Percentiles rank a stretch among this genome's conserved stretches.
phyloP scores from a whole-genome alignment of 345 rosid genomes.

The Sisymbrium altissimum region DNA sequence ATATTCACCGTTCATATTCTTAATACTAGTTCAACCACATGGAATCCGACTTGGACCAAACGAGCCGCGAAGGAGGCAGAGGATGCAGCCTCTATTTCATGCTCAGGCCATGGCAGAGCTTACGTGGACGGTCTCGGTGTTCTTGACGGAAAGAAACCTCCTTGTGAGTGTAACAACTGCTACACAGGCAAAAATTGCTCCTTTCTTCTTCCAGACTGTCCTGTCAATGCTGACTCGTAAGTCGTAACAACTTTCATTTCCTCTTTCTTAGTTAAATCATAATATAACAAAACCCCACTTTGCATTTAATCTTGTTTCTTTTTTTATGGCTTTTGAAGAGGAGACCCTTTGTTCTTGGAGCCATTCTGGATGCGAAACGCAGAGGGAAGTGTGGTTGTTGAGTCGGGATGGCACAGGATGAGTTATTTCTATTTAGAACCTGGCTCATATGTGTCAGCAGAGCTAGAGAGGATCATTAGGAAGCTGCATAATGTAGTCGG shows the following conservation, averaged over 20 bases:
- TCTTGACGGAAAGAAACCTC: slow-evolving; percentile 29
- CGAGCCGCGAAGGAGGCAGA: slow-evolving; percentile 61
- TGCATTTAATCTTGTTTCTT: neutral
- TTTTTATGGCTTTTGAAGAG: slow-evolving; percentile 4
- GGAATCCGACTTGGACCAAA: slow-evolving; percentile 51
- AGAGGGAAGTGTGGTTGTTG: slow-evolving; percentile 7
- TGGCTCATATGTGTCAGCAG: neutral
- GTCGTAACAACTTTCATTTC: slow-evolving; percentile 11
- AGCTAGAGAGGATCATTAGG: neutral
- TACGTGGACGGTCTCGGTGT: slow-evolving; percentile 44
- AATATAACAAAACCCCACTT: too few species aligned
- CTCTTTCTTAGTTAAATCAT: too few species aligned
- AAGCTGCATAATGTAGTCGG: neutral
- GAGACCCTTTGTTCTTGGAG: slow-evolving; percentile 33
- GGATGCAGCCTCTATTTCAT: slow-evolving; percentile 46
- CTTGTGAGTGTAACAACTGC: slow-evolving; percentile 64
- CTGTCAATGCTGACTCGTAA: slow-evolving; percentile 46
- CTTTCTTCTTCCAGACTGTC: slow-evolving; percentile 36
- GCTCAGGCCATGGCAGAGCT: slow-evolving; percentile 40
- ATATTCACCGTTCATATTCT: slow-evolving; percentile 18
- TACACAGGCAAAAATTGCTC: slow-evolving; percentile 56
- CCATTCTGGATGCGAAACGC: slow-evolving; percentile 28
- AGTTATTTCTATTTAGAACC: neutral
- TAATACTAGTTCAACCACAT: neutral
- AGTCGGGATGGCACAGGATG: slow-evolving; percentile 3